Base-by-base conservation (phyloP, 352 stramenopile species). In the Blastocystis sp. region DNA sequence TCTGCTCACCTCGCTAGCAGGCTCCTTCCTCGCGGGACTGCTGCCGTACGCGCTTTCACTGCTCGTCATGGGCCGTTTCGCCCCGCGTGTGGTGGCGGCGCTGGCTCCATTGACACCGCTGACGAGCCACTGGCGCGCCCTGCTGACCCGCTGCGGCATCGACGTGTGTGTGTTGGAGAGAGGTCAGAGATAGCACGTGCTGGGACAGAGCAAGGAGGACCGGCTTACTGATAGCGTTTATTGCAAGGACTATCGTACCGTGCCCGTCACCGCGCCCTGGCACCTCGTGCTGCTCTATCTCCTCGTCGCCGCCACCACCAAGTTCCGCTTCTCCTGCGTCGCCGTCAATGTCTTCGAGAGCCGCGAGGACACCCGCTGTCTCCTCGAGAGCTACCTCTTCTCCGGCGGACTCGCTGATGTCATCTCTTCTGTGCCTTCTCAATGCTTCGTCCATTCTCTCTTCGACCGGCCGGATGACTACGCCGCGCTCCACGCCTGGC, bases 361-460 rank as follows among this genome's bases (percentile, higher is more conserved):
- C 6, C 42, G 69, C 18, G 69, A 81, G n/a, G 69, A 81, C 36
- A 63, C 40, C 4, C 48, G 69, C 53, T 81, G 69, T 65, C 69
- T 81, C 3, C 48, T 81, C 1, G 69, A 81, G 69, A 81, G 69
- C 44, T 81, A 64, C 42, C 6, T 81, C 3, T 81, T 81, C 27
- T 63, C 44, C 27, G 69, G 69, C 18, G 69, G 69, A 21, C 56
- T 81, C 32, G 48, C 27, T 38, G 24, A 49, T 0, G 27, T 16
- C n/a, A 24, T 42, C 21, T 27, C n/a, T 16, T 81, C 63, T 24
- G 36, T 81, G 24, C 44, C 40, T 27, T 40, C 69, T 6, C 21
- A n/a, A n/a, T 27, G 42, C 9, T 81, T 81, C 34, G 36, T 81
- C 40, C 44, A 64, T 27, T 40, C 69, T 6, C 21, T 81, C 6